These are phyloP conservation scores for Phalaenopsis equestris DNA, from an alignment of 106 monocot species.

Conservation along the genomic window DNA sequence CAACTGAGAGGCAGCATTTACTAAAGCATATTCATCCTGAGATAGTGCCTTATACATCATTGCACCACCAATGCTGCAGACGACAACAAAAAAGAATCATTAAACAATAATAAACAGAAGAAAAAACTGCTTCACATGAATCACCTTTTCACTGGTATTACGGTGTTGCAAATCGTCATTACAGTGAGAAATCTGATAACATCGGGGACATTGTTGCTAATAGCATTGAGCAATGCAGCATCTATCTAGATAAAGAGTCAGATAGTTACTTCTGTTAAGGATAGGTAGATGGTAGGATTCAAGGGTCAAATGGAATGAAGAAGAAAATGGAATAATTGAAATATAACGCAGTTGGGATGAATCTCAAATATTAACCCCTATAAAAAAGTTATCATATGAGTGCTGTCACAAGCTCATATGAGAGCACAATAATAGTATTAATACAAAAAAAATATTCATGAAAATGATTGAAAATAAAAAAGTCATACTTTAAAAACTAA, in stretches of 20 bases:
- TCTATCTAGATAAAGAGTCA: constrained; percentile 53
- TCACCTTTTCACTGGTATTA: constrained; percentile 76
- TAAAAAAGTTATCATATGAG: neutral
- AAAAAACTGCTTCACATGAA: neutral
- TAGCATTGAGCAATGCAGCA: constrained; percentile 69
- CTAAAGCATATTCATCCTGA: constrained; percentile 97
- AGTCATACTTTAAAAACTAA: neutral
- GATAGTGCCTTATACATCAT: constrained; percentile 88
- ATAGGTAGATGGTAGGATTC: neutral
- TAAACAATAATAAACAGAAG: neutral
- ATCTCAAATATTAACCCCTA: neutral
- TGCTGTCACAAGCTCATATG: neutral
- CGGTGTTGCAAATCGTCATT: constrained; percentile 96
- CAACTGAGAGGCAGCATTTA: constrained; percentile 72
- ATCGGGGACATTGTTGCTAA: constrained; percentile 46
- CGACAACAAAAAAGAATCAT: neutral
- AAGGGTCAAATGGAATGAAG: neutral
- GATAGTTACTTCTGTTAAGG: constrained; percentile 3
- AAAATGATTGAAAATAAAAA: neutral
- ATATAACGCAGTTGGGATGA: neutral
- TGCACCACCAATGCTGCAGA: constrained; percentile 41
- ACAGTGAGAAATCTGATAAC: constrained; percentile 79
- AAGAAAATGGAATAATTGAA: neutral
- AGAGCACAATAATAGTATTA: neutral
- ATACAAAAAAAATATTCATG: neutral